Percentiles rank a stretch among this genome's conserved stretches.
These are phyloP conservation scores for Parachaetomium inaequale DNA, from an alignment of 495 filamentous ascomycete genomes.

Conservation along the genomic window DNA sequence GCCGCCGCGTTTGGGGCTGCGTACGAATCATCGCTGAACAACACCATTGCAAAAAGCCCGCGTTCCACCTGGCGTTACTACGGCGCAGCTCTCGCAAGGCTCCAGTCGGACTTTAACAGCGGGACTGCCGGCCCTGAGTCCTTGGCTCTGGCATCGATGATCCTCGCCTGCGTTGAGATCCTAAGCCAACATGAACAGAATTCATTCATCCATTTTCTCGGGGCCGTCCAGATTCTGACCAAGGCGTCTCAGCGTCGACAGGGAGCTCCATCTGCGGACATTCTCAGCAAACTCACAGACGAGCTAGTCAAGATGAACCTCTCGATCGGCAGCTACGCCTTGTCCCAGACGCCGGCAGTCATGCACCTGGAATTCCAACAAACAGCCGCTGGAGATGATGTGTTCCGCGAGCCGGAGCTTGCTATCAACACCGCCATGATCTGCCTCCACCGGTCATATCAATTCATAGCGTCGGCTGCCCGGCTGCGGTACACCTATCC, in stretches of 20 bases:
- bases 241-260: too few relatives aligned
- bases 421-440: neutral
- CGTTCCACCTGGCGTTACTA: neutral
- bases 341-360: neutral
- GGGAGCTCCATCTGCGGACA: neutral
- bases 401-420: neutral
- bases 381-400: neutral
- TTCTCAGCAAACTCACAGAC: neutral
- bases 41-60: neutral
- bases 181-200: neutral
- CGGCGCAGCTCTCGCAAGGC: neutral
- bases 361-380: neutral
- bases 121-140: neutral
- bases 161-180: neutral
- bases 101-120: neutral
- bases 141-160: neutral
- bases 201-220: neutral
- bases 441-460: slow-evolving; percentile 3
- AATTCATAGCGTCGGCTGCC: neutral
- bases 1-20: slow-evolving; percentile 1
- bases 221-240: neutral
- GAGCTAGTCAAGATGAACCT: neutral
- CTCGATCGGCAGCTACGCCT: neutral
- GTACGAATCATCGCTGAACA: neutral
- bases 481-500: neutral